Evolutionary conservation across 768 basidiomycete genomes (phyloP), one percentile per base, ranked within the genome.

Genomic region (Phylloporus rhodoxanthus): DNA sequence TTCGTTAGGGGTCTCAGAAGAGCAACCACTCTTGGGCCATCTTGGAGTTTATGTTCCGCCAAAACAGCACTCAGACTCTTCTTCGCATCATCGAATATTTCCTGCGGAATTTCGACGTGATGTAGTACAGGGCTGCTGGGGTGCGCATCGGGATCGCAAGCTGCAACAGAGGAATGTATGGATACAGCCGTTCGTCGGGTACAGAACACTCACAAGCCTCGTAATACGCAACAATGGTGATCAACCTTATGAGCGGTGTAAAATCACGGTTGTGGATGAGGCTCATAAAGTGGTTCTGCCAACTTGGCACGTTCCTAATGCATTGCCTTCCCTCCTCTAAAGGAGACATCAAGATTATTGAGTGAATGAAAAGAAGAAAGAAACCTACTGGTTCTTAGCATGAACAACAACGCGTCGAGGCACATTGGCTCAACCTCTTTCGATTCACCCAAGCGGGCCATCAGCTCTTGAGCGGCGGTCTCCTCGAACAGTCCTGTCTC

Each of bases 1-100:
- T 55, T n/a, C 15, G 61, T 51, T 30, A 62, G 26, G n/a, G 57
- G 55, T 29, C 49, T 44, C 29, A 62, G 21, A 25, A 62, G 61
- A 29, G 60, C 51, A 11, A 62, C 30, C 4, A 56, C 61, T 19
- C 51, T 57, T 10, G 51, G 43, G n/a, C 51, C 46, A 29, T 62
- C 51, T 8, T 36, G 46, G 33, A 60, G 58, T 13, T 47, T 54
- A 17, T 41, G 47, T 14, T 3, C 10, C 5, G n/a, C 20, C n/a
- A 60, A 20, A 21, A 63, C 53, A 3, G 5, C 10, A 4, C 23
- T 41, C 5, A 61, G 28, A 40, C 51, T 48, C 26, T 37, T 11
- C 55, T 41, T 57, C n/a, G 61, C 61, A n/a, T 53, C 50, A 13
- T 57, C 40, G n/a, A 55, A 48, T 8, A 41, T 23, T 3, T 20